Evolutionary conservation across 768 basidiomycete genomes (phyloP), one percentile per base, ranked within the genome.

Genomic region (Sistotremastrum niveocremeum): DNA sequence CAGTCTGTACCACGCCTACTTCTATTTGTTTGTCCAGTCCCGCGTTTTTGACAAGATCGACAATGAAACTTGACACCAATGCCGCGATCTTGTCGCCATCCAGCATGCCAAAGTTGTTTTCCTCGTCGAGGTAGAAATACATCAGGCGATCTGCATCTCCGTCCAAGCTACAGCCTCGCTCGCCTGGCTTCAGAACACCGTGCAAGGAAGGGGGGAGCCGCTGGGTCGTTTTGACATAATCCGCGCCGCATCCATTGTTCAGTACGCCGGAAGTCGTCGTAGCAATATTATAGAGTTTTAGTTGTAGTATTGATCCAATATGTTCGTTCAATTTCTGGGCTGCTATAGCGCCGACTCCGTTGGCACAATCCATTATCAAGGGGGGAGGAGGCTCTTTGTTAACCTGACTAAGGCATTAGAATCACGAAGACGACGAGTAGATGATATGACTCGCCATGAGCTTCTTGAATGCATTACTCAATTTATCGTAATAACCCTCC

Each of bases 1-100:
- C 95, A 1, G 95, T 99, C 62, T 99, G 95, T 7, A 99, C 91
- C 12, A 97, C 85, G 33, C 95, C 95, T 30, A 97, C 84, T 59
- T 83, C 77, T 51, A 97, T 65, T 41, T 75, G 66, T 28, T 72
- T 69, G 28, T 87, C 84, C 37, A 98, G 67, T 12, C 88, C 89
- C 11, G 93, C 79, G 34, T 77, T 73, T 60, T 81, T 85, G 53
- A 94, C 84, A 9, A 94, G 74, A 47, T 90, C 89, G 34, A 87
- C 80, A 51, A 99, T 81, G 67, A 90, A 97, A 30, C 86, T 81
- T 7, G 95, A 89, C 28, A 89, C 89, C 34, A 99, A 72, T 1
- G 84, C 81, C 3, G 95, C 87, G 48, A 98, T 98, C 73, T 98
- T 99, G 67, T 99, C 95, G 7, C 95, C 95, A 54, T 99, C 95